Evolutionary conservation across 345 rosid genomes (phyloP).

Genomic region (Citrus hindsii): DNA sequence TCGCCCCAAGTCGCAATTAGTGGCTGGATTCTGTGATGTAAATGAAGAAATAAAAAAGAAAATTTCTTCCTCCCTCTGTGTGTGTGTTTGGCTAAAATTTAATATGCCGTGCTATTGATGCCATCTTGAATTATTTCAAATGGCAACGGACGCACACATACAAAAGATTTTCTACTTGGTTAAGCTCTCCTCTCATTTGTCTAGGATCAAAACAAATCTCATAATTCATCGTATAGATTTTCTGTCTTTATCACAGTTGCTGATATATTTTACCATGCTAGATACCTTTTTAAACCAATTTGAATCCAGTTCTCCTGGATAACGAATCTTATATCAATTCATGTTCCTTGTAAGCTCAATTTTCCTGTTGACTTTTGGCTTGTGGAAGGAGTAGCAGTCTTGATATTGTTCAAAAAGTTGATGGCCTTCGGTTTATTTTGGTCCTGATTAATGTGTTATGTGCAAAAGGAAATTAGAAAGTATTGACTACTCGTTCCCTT

Average conservation of each 20-base stretch:
- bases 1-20: too few species aligned
- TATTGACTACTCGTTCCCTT: background rate
- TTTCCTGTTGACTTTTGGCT: background rate
- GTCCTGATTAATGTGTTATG: background rate
- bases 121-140: too few species aligned
- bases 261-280: too few species aligned
- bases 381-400: background rate
- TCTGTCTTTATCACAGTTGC: too few species aligned
- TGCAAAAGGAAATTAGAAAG: background rate
- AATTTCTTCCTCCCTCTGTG: background rate
- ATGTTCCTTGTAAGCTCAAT: background rate
- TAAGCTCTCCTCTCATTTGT: too few species aligned
- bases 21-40: too few species aligned
- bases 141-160: too few species aligned
- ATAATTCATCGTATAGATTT: too few species aligned
- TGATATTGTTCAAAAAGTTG: background rate
- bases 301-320: background rate
- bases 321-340: background rate
- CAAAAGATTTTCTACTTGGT: too few species aligned
- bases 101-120: background rate
- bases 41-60: too few species aligned
- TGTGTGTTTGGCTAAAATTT: background rate
- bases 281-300: too few species aligned
- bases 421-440: background rate
- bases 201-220: too few species aligned